Evolutionary conservation across 2,329 filamentous ascomycete genomes (phyloP).

Genomic region (Aplosporella prunicola): DNA sequence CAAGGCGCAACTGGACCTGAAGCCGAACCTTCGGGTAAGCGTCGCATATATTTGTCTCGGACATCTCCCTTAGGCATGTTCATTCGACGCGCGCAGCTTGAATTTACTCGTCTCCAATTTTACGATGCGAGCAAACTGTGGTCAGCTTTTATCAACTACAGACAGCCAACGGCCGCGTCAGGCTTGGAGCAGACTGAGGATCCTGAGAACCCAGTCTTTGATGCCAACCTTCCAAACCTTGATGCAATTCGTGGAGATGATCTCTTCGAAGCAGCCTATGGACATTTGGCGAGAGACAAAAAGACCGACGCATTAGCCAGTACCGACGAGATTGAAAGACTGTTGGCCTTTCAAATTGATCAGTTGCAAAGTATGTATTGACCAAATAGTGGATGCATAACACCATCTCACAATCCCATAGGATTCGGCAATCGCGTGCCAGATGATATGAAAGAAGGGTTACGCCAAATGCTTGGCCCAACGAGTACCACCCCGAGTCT

Average conservation of each 20-base stretch:
- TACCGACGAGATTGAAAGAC: constrained; percentile 66
- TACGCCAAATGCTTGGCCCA: constrained; percentile 58
- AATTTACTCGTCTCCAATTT: constrained; percentile 74
- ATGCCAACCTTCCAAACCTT: constrained; percentile 53
- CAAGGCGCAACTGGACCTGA: constrained; percentile 38
- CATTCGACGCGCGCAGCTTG: constrained; percentile 64
- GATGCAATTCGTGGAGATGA: constrained; percentile 43
- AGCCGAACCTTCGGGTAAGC: constrained; percentile 30
- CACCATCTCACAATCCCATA: constrained; percentile 25
- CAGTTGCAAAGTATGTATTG: constrained; percentile 67
- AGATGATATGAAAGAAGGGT: constrained; percentile 58
- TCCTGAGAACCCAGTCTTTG: constrained; percentile 34
- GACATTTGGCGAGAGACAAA: constrained; percentile 27
- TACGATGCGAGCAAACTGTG: constrained; percentile 70
- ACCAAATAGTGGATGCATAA: neutral
- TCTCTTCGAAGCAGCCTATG: constrained; percentile 44
- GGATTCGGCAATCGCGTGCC: constrained; percentile 72
- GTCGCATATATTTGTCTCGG: constrained; percentile 53
- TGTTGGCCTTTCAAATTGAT: constrained; percentile 82
- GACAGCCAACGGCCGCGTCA: constrained; percentile 59
- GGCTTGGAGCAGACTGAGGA: constrained; percentile 41
- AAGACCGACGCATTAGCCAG: constrained; percentile 46
- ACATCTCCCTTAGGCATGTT: constrained; percentile 77
- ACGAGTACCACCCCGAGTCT: constrained; percentile 61
- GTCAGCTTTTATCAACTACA: constrained; percentile 72